Evolutionary conservation across 768 basidiomycete species (phyloP).

Genomic region (Tylopilus plumbeoviolaceoides): DNA sequence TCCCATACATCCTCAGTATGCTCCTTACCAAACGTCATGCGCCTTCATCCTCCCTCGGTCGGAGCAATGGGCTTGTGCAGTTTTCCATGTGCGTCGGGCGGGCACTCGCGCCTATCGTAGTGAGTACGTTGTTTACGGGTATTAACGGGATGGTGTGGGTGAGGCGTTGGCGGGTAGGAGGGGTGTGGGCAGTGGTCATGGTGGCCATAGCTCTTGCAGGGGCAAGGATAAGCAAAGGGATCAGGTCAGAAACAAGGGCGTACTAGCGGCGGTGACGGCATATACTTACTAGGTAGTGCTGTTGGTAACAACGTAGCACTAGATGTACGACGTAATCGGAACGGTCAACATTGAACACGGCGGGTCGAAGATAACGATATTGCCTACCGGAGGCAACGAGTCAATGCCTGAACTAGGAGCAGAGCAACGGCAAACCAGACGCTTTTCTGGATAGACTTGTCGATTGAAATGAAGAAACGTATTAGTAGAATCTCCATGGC

Average conservation of each 20-base stretch:
- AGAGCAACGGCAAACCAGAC: no score
- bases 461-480: no score
- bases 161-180: not conserved
- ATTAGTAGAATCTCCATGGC: no score
- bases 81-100: constrained; percentile 52
- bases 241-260: not conserved
- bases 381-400: no score
- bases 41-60: not conserved
- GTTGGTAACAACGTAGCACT: not conserved
- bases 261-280: no score
- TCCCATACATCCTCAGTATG: constrained; percentile 47
- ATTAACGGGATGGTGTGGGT: constrained; percentile 14
- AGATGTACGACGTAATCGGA: not conserved
- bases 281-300: not conserved
- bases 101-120: constrained; percentile 50
- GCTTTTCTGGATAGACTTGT: no score
- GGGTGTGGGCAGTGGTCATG: constrained; percentile 19
- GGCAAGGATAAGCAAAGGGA: constrained; percentile 7
- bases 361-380: no score
- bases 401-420: no score
- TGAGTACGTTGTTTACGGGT: constrained; percentile 31
- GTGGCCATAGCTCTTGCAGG: constrained; percentile 4
- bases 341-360: not conserved
- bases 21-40: constrained; percentile 45
- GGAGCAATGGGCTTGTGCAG: constrained; percentile 54